Conservation (phyloP, 148 eudicot species). For the Camellia lanceoleosa region DNA sequence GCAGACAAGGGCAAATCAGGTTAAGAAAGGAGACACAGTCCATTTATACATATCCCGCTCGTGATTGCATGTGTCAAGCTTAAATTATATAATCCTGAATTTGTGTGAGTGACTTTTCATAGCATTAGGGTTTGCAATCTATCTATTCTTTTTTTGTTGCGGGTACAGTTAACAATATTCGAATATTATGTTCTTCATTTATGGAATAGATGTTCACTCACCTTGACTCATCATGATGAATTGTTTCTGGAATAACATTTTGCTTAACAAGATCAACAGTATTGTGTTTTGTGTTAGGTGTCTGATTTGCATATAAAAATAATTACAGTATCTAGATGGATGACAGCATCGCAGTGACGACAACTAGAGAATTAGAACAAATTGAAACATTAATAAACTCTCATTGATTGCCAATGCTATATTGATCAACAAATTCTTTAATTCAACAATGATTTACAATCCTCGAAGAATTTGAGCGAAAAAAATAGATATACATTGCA, state of each 20-base stretch:
- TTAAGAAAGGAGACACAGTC: conserved; percentile 56
- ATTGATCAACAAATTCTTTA: not conserved
- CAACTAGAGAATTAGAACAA: not conserved
- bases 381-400: not conserved
- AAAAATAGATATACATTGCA: conserved; percentile 12
- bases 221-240: not conserved
- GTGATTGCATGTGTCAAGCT: conserved; percentile 91
- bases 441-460: conserved; percentile 9
- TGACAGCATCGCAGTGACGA: no score
- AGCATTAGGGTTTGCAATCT: not conserved
- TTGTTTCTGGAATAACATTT: not conserved
- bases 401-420: not conserved
- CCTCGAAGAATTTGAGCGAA: not conserved
- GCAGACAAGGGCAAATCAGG: conserved; percentile 62
- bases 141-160: not conserved
- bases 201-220: not conserved
- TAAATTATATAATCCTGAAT: conserved; percentile 14
- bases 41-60: conserved; percentile 87
- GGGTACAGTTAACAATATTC: not conserved
- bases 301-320: no score
- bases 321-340: no score
- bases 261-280: not conserved
- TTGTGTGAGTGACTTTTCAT: not conserved
- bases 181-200: not conserved
- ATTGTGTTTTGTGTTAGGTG: not conserved